Evolutionary conservation across 2,329 filamentous ascomycete genomes (phyloP), one percentile per base, ranked within the genome.

Genomic region (Thielaviopsis populi): DNA sequence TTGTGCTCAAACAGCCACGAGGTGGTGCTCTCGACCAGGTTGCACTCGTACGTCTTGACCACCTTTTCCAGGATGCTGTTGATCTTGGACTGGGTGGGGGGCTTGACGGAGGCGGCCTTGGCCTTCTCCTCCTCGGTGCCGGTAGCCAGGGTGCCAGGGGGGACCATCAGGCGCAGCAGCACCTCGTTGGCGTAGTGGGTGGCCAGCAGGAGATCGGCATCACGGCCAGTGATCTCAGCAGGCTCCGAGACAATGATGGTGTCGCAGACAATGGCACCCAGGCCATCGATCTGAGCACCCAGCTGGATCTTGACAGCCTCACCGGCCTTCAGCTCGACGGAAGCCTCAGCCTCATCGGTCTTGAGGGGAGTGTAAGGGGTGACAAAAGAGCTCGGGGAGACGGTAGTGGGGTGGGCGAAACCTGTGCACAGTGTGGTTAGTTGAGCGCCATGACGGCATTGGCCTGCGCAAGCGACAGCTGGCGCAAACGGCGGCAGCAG

Each of bases 201-300:
- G 59, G 92, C 94, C 69, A 96, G 81, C 66, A 96, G 77, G 67
- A 99, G 81, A 74, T 99, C 91, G 68, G 92, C 94, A 69, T 86
- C 78, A 67, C 89, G 86, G 70, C 88, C 90, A 64, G 84, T 83
- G 69, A 95, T 77, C 69, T 81, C 80, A 68, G 83, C 85, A 65
- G 81, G 78, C 61, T 81, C 75, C 70, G 83, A 80, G 61, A 95
- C 86, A 66, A 96, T 75, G 69, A 97, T 81, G 66, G 90, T 95
- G 76, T 96, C 88, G 78, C 94, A 96, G 70, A 96, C 89, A 73
- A 99, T 96, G 69, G 92, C 88, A 70, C 90, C 91, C 72, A 97
- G 95, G 63, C 94, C 94, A 77, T 97, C 90, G 68, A 99, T 96
- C 79, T 99, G 94, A 62, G 94, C 94, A 72, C 94, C 94, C n/a